Evolutionary conservation across 805 yeast genomes (phyloP).

Genomic region (Scheffersomyces coipomensis): DNA sequence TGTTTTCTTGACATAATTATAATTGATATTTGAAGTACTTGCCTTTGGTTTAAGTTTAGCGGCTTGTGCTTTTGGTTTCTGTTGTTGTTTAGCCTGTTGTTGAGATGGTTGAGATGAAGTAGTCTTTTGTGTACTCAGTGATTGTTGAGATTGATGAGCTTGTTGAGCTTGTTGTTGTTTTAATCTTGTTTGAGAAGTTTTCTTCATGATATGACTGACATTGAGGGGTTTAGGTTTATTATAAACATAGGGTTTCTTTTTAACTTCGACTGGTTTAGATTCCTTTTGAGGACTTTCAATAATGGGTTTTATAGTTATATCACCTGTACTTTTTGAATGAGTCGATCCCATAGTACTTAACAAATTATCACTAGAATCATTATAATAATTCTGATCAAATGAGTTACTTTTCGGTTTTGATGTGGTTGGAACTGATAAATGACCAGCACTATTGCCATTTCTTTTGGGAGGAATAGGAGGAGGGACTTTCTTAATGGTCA

Average conservation of each 20-base stretch:
- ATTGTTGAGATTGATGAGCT: constrained; percentile 2
- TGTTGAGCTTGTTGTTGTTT: constrained; percentile 6
- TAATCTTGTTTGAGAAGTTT: constrained; percentile 1
- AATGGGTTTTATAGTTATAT: constrained; percentile 9
- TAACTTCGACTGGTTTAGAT: not conserved
- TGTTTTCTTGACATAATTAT: constrained; percentile 23
- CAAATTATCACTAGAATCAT: not conserved
- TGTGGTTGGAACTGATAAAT: not conserved
- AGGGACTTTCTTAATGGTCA: constrained; percentile 13
- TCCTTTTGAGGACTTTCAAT: constrained; percentile 1
- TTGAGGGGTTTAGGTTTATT: constrained; percentile 40
- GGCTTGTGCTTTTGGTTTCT: constrained; percentile 6
- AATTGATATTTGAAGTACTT: constrained; percentile 26
- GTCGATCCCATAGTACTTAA: not conserved
- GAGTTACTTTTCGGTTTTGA: not conserved
- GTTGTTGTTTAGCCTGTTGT: not conserved
- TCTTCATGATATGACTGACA: constrained; percentile 28
- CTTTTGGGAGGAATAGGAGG: not conserved
- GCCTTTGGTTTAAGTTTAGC: too few species aligned
- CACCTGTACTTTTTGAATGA: constrained; percentile 5
- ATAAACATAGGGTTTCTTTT: constrained; percentile 23
- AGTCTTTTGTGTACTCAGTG: not conserved
- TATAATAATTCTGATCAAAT: not conserved
- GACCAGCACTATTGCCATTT: not conserved
- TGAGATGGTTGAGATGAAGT: not conserved